Base-by-base conservation (phyloP, 345 rosid genomes). In the Ceriops tagal region DNA sequence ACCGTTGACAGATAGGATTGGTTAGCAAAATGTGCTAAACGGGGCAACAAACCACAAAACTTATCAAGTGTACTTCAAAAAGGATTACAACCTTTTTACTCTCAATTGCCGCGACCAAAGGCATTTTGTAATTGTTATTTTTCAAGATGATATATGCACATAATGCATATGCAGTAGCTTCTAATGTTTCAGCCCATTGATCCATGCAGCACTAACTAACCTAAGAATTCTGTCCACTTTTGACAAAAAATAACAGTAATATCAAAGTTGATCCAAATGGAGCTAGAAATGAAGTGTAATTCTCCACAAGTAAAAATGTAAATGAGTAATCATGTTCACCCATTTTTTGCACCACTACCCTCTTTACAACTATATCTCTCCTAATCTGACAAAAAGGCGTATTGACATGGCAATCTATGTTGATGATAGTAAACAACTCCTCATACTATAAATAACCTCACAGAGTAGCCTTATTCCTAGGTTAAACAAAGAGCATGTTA, bases 1-100 rank as follows among this genome's bases (percentile, higher is more conserved):
- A 61, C 43, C 31, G 43, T 35, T 53, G 34, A 53, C 32, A 68
- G 8, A 59, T 31, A 20, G 32, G 35, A 71, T 9, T 65, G 49
- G 22, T 69, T 16, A 57, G 59, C 31, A 3, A 65, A 7, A 22
- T 28, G 28, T 21, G 11, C 18, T 26, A 4, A 4, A 34, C 28
- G 34, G 31, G 19, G 32, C 6, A 68, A 32, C 43, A 62, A 49
- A 69, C 46, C 53, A 55, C 37, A 24, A 6, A 21, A 67, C 22
- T 27, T 28, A 37, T 35, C 15, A 21, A 43, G 63, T 71, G 34
- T 9, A 72, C 3, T 7, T 56, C 28, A 2, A 43, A 64, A 72
- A 34, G 57, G 22, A 32, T 56, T 26, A 57, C 30, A 51, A 15
- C 9, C n/a, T 28, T 22, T 18, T 47, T 53, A 16, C 6, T 19